Percentiles rank a stretch among this genome's conserved stretches.
Conservation (phyloP, 139 green algal genomes). For the Chlorella sorokiniana region DNA sequence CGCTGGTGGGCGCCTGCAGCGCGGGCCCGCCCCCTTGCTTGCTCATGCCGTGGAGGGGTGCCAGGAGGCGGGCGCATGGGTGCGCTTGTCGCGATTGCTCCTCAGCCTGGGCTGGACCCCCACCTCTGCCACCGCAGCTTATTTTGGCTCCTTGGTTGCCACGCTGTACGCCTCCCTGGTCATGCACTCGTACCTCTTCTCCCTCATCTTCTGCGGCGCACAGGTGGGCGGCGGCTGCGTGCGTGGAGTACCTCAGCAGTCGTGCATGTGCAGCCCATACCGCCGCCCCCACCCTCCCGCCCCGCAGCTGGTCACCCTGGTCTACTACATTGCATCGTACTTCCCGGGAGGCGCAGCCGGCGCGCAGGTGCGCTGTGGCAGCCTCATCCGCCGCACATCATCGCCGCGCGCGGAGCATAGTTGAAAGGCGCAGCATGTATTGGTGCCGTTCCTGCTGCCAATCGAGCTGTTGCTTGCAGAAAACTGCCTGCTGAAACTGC, state of each 20-base stretch:
- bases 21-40: too few relatives aligned
- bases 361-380: slow-evolving; percentile 19
- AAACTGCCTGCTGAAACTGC: background rate
- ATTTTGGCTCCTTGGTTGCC: slow-evolving; percentile 75
- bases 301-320: slow-evolving; percentile 77
- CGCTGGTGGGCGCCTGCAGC: slow-evolving; percentile 41
- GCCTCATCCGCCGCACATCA: background rate
- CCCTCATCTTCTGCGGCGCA: slow-evolving; percentile 71
- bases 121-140: too few relatives aligned
- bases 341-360: slow-evolving; percentile 87
- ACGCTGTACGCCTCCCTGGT: slow-evolving; percentile 88
- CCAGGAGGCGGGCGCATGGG: background rate
- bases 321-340: slow-evolving; percentile 93
- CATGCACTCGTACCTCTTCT: slow-evolving; percentile 91
- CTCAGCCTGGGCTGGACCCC: too few relatives aligned
- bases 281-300: background rate
- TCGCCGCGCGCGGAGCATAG: background rate
- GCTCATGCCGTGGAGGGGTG: background rate
- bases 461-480: background rate
- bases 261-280: background rate
- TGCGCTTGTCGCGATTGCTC: too few relatives aligned
- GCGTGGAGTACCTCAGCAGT: background rate
- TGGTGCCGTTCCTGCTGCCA: too few relatives aligned
- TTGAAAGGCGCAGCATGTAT: too few relatives aligned
- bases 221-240: slow-evolving; percentile 52